Evolutionary conservation across 139 green algal species (phyloP), one percentile per base, ranked within the genome.

Genomic region (Micractinium conductrix): DNA sequence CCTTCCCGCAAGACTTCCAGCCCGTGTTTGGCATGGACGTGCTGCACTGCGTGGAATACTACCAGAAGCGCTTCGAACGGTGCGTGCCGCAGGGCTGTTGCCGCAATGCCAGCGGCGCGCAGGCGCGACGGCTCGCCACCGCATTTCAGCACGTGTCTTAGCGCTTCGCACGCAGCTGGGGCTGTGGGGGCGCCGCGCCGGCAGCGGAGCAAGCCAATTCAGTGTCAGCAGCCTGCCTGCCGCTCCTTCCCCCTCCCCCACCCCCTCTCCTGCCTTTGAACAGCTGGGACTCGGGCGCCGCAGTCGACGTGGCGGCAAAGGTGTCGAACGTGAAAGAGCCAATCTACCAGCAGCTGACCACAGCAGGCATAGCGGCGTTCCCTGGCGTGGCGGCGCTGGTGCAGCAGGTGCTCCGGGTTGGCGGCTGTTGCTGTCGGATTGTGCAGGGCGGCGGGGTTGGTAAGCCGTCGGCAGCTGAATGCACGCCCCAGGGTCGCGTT

Each of bases 11-110:
- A 0, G 93, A 96, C 81, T 96, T 88, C 71, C 67, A 87, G 30
- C 76, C 90, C 21, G 92, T 97, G 53, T 96, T 96, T 88, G 94
- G 94, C 43, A 97, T 96, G 94, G 94, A 97, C 63, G 89, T 97
- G 37, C 44, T 45, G 19, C 79, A 72, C 67, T 96, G 92, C 75
- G 79, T 97, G n/a, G 83, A 89, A 6, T 88, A 94, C 78, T 94
- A 93, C 85, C 76, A 83, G 72, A 88, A 42, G 1, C 70, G 80
- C 22, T 89, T 90, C 69, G 74, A n/a, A n/a, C n/a, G n/a, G n/a
- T n/a, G n/a, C n/a, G n/a, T n/a, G n/a, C n/a, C n/a, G n/a, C n/a
- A n/a, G n/a, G n/a, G n/a, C n/a, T n/a, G n/a, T n/a, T n/a, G n/a
- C n/a, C n/a, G n/a, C n/a, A n/a, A n/a, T n/a, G n/a, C n/a, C n/a